Percentiles rank a stretch among this genome's conserved stretches.
Evolutionary conservation across 768 basidiomycete species (phyloP).

Genomic region (Suillus brevipes): DNA sequence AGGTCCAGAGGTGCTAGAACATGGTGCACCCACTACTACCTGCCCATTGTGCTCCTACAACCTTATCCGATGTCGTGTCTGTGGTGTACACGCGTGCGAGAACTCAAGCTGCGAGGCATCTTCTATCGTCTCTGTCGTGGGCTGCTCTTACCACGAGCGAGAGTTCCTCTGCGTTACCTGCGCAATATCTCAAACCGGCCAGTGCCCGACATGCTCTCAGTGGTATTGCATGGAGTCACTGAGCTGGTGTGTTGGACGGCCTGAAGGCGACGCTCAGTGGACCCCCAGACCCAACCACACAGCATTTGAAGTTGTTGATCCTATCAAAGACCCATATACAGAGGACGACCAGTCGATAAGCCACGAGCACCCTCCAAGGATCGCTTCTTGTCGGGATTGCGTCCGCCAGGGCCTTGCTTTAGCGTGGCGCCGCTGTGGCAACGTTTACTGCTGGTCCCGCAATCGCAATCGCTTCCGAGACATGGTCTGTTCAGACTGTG

Average conservation of each 20-base stretch:
- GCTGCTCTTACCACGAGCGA: constrained; percentile 1
- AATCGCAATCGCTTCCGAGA: constrained; percentile 1
- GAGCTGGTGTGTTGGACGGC: constrained; percentile 6
- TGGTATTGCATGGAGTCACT: constrained; percentile 3
- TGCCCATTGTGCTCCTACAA: constrained; percentile 2
- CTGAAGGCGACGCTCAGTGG: not conserved
- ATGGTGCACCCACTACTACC: not conserved
- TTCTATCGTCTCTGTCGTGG: not conserved
- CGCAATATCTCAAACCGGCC: not conserved
- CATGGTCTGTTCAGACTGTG: constrained; percentile 3
- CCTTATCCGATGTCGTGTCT: not conserved
- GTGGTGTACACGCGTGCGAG: constrained; percentile 1
- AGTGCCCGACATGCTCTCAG: constrained; percentile 1
- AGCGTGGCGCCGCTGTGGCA: not conserved
- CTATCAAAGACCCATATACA: not conserved
- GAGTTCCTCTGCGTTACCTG: constrained; percentile 3
- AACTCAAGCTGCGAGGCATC: constrained; percentile 1
- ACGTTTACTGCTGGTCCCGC: constrained; percentile 2
- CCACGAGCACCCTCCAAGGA: not conserved
- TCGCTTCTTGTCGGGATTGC: constrained; percentile 1
- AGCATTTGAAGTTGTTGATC: not conserved
- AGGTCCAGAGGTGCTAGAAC: not conserved
- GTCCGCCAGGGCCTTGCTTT: not conserved
- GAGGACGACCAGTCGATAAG: not conserved
- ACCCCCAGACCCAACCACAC: not conserved